Evolutionary conservation across 2,329 filamentous ascomycete species (phyloP).

Genomic region (Cordyceps fumosorosea): DNA sequence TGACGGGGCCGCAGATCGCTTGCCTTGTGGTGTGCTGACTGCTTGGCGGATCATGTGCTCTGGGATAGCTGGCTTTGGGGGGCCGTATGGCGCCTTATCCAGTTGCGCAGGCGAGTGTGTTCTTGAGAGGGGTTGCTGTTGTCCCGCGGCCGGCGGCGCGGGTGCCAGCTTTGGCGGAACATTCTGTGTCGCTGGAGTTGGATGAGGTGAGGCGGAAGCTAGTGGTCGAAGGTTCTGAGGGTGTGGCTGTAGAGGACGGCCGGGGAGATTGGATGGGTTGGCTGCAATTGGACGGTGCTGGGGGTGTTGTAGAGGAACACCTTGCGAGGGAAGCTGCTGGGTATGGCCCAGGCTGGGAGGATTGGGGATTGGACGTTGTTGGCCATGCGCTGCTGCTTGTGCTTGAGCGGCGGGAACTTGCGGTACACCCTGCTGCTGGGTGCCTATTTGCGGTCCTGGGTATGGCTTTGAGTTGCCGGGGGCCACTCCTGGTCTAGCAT

Average conservation of each 20-base stretch:
- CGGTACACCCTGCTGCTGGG: conserved; percentile 21
- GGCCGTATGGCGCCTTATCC: conserved; percentile 29
- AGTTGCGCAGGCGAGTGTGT: conserved; percentile 21
- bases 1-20: conserved; percentile 24
- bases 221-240: conserved; percentile 24
- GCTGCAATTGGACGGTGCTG: conserved; percentile 8
- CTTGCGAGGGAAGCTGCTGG: conserved; percentile 8
- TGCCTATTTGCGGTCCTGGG: conserved; percentile 26
- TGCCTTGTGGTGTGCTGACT: conserved; percentile 27
- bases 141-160: conserved; percentile 20
- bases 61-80: conserved; percentile 32
- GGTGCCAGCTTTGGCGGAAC: conserved; percentile 25
- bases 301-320: conserved; percentile 14
- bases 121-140: conserved; percentile 20
- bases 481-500: conserved; percentile 24
- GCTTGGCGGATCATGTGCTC: conserved; percentile 36
- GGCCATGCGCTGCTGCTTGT: conserved; percentile 7
- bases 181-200: conserved; percentile 18
- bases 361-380: conserved; percentile 12
- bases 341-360: conserved; percentile 4
- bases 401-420: conserved; percentile 16
- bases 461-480: conserved; percentile 31
- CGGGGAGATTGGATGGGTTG: conserved; percentile 15
- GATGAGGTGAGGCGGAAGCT: conserved; percentile 25
- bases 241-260: conserved; percentile 17